Evolutionary conservation across 306 rosid species (phyloP).

Genomic region (Quercus ilex): DNA sequence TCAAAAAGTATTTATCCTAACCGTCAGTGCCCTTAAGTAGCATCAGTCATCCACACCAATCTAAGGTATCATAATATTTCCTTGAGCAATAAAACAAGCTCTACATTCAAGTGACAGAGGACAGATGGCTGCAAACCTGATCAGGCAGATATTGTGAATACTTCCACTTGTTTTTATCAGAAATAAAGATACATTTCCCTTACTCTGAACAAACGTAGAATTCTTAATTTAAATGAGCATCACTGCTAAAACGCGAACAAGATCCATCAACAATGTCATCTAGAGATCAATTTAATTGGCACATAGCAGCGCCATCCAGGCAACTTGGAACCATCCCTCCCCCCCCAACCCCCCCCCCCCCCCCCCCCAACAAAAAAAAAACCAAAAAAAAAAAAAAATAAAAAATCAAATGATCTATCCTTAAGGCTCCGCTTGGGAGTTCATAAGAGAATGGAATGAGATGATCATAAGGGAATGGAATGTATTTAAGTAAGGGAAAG

Average conservation of each 20-base stretch:
- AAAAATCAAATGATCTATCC: neutral
- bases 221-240: neutral
- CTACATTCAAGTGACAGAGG: neutral
- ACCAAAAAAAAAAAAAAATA: neutral
- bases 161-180: neutral
- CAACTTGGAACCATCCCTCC: neutral
- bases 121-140: neutral
- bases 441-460: too few species aligned
- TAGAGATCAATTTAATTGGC: neutral
- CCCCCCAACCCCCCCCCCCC: neutral
- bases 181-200: neutral
- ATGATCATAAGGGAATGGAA: too few species aligned
- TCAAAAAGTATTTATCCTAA: too few species aligned
- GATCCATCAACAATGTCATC: neutral
- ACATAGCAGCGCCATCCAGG: neutral
- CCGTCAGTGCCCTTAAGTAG: neutral
- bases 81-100: neutral
- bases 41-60: neutral
- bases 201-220: neutral
- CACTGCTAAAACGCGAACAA: neutral
- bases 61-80: neutral
- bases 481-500: too few species aligned
- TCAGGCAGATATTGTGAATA: neutral
- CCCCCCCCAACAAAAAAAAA: neutral
- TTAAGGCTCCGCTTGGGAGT: too few species aligned